Evolutionary conservation across 176 grass and related monocot genomes (phyloP), one percentile per base, ranked within the genome.

Genomic region (Oryza glaberrima): DNA sequence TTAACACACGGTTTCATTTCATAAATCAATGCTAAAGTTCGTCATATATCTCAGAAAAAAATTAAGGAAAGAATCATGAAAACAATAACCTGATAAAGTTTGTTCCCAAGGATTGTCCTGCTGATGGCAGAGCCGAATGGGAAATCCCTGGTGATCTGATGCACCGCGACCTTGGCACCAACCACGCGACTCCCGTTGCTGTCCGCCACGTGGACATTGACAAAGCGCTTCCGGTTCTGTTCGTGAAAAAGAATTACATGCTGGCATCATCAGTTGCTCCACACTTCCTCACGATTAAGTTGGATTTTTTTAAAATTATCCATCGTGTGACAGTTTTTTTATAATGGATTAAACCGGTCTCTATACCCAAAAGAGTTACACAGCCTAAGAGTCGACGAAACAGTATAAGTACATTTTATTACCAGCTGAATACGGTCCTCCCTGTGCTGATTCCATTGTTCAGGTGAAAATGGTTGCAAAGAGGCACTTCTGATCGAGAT

Each of bases 61-160:
- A 41, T 1, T 41, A 41, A 8, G 40, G 7, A 41, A 41, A 41
- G 0, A 41, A 41, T 8, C 40, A 41, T 41, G 40, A 41, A 0
- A 41, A 41, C 1, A 41, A 41, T 41, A 79, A 93, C 91, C 92
- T 96, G 94, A 77, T 97, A 97, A 0, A 77, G 69, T 17, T 85
- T 66, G 81, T 96, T 93, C 32, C 84, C 88, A 1, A 96, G 47
- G 77, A 96, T 90, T 5, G 63, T 83, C 47, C 48, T 56, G 66
- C 89, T 88, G 34, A 98, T 95, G 77, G 95, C 92, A 4, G 92
- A 95, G 12, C 95, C 95, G 0, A 98, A 86, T 3, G 92, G 92
- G 47, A 98, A 98, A 20, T 98, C 93, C 0, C 80, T 77, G 40
- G 84, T 82, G 63, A 91, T 78, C 80, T 98, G 95, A 38, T 76